Evolutionary conservation across 768 basidiomycete genomes (phyloP).

Genomic region (Podaxis rugospora): DNA sequence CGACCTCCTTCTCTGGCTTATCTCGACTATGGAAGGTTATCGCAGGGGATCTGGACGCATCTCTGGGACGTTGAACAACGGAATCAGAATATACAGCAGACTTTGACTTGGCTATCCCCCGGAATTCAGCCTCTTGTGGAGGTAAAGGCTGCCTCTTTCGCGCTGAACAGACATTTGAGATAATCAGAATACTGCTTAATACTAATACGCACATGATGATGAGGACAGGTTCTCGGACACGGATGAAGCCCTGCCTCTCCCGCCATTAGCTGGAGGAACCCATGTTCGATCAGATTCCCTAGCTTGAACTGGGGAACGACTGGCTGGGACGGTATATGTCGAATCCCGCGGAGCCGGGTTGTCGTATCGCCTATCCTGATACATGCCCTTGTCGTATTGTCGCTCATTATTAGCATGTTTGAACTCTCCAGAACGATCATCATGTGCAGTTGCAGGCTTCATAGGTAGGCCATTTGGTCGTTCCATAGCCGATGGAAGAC

Average conservation of each 20-base stretch:
- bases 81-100: neutral
- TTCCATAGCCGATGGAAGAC: neutral
- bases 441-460: neutral
- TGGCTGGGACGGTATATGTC: neutral
- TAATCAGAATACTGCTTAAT: no score
- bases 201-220: neutral
- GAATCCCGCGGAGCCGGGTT: neutral
- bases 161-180: neutral
- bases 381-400: neutral
- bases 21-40: neutral
- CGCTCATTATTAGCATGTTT: neutral
- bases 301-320: neutral
- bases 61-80: neutral
- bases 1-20: neutral
- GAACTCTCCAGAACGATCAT: neutral
- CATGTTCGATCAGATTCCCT: neutral
- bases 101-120: neutral
- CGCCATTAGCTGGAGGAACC: neutral
- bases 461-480: slow-evolving; percentile 1
- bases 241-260: neutral
- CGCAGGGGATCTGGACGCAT: neutral
- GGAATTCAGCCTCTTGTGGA: slow-evolving; percentile 6
- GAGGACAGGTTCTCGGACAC: neutral
- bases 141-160: slow-evolving; percentile 8
- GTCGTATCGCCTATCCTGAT: slow-evolving; percentile 2